These are phyloP conservation scores for Naganishia onofrii DNA, from an alignment of 768 basidiomycete species.

Conservation along the genomic window DNA sequence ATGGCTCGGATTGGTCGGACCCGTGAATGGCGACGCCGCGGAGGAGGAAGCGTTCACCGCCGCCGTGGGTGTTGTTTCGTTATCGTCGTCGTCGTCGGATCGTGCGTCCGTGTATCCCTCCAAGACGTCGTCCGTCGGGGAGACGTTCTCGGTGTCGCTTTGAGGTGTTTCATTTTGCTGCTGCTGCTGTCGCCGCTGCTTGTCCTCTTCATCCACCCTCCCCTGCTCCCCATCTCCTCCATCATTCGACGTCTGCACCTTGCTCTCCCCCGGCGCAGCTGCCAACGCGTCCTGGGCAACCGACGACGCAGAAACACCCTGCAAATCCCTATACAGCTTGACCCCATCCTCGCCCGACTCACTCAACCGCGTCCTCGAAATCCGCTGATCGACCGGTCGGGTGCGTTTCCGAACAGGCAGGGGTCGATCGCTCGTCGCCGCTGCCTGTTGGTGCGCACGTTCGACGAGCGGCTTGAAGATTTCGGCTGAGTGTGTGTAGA, in stretches of 20 bases:
- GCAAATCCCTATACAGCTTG: constrained; percentile 60
- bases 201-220: not conserved
- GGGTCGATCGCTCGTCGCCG: constrained; percentile 80
- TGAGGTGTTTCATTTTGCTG: not conserved
- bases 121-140: constrained; percentile 13
- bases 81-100: constrained; percentile 19
- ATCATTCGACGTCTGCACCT: not conserved
- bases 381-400: constrained; percentile 79
- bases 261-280: not conserved
- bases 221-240: not conserved
- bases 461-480: constrained; percentile 77
- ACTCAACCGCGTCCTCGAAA: constrained; percentile 69
- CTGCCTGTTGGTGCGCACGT: constrained; percentile 81
- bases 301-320: not conserved
- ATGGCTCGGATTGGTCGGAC: no score
- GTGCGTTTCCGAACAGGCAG: constrained; percentile 81
- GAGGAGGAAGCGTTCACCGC: not conserved
- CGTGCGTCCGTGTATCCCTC: constrained; percentile 8
- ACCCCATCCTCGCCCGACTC: constrained; percentile 68
- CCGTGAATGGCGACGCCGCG: no score
- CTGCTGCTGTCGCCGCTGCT: no score
- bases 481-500: constrained; percentile 70
- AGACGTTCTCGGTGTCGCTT: not conserved
- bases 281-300: not conserved
- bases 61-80: not conserved